Base-by-base conservation (phyloP, 2,329 filamentous ascomycete species). In the Stemphylium beticola region DNA sequence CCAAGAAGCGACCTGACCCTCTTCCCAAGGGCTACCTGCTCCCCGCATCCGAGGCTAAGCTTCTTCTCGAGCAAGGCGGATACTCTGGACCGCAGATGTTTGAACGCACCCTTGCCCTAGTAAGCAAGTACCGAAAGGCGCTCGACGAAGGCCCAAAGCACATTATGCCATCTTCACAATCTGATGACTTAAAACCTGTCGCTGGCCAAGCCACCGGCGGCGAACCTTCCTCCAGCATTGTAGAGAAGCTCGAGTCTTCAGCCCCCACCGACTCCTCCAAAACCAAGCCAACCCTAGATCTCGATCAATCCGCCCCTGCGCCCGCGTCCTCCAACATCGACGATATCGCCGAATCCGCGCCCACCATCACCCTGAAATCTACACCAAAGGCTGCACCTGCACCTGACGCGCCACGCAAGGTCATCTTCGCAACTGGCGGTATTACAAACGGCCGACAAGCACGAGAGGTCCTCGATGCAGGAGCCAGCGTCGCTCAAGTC, bases 41-140 rank as follows among this genome's bases (percentile, higher is more conserved):
- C 22, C 84, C 87, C 0, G 67, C 79, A 2, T 81, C 84, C 60
- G 93, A 99, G 72, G 82, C 86, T 62, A 77, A 79, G 55, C 82
- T 87, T 1, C 75, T 97, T 29, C 81, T 82, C 53, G 91, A 97
- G 77, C 87, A 88, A 17, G 93, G 95, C 24, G 93, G 95, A 1
- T 96, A 92, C 75, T 96, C 92, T 0, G 93, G 95, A 0, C 95
- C 95, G 0, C 89, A 90, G 72, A 87, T 96, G 82, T 96, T 96
- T 68, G 85, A 88, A 58, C 84, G 88, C 46, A 97, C 92, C 0
- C 78, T 93, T 20, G 82, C 84, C 6, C 81, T 99, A 8, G 93
- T 98, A 0, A 86, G 83, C 55, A 85, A 87, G 62, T 99, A 98
- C 76, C 85, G 92, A 51, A 73, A 70, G 18, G 71, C 72, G 39